Evolutionary conservation across 163 green algal species (phyloP), one percentile per base, ranked within the genome.

Genomic region (Coccomyxa subellipsoidea): DNA sequence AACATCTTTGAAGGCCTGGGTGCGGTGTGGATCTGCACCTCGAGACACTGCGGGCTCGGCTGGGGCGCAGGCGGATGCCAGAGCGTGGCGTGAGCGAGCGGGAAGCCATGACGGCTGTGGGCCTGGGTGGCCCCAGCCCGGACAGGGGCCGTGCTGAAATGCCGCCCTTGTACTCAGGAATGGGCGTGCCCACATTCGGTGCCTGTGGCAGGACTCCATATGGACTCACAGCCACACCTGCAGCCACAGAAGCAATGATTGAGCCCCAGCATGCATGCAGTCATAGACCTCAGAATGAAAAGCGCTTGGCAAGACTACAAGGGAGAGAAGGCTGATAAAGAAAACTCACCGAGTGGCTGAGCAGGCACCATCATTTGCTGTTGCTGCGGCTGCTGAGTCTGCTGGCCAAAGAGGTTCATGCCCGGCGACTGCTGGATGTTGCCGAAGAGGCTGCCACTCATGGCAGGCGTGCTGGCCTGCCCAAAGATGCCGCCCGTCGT

Each of bases 181-280:
- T 47, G 5, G 76, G 72, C 18, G n/a, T 69, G 27, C 37, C 79
- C 35, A 89, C 80, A 38, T 81, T 80, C 38, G 85, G 87, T 10
- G 87, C 39, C 76, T 86, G 78, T n/a, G 87, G 87, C 38, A 91
- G 80, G 38, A 69, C 69, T 32, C 87, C 87, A 66, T 91, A 91
- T 39, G 87, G 87, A 27, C 72, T 85, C 31, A 80, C 83, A 18
- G 79, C 66, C 21, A 89, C 84, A 54, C 79, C 79, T 83, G 79
- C 34, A 78, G 0, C 18, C 25, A 54, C 21, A n/a, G 5, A 34
- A 10, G 31, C 40, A 39, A n/a, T 0, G 12, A 1, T 4, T 34
- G 47, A 73, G n/a, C 29, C n/a, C 32, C 9, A 8, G 29, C 39
- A 36, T 73, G n/a, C n/a, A n/a, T n/a, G n/a, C n/a, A n/a, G n/a